A percentile compares a stretch with the other conserved stretches of the same genome.
phyloP scores from a whole-genome alignment of 441 rosid species.

The Erysimum pusillum region DNA sequence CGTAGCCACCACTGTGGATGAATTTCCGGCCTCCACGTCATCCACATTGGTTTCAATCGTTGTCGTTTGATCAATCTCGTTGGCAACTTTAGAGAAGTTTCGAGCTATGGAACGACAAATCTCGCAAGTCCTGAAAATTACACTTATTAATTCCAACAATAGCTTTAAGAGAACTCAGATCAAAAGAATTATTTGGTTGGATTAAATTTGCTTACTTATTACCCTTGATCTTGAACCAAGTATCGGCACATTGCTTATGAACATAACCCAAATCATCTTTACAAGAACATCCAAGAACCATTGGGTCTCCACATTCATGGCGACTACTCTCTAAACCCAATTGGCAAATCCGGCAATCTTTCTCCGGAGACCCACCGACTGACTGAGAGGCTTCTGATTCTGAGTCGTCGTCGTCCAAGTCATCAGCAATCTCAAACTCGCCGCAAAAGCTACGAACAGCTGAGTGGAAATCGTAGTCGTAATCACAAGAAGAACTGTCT shows the following conservation, averaged over 20 bases:
- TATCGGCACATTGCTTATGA: slow-evolving; percentile 92
- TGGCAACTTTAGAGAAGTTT: slow-evolving; percentile 52
- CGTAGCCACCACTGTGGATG: slow-evolving; percentile 49
- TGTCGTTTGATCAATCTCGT: slow-evolving; percentile 42
- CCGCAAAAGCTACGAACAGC: slow-evolving; percentile 78
- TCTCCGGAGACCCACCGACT: slow-evolving; percentile 49
- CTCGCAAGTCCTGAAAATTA: slow-evolving; percentile 74
- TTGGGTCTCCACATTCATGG: slow-evolving; percentile 67
- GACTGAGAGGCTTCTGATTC: slow-evolving; percentile 28
- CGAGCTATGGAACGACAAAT: slow-evolving; percentile 69
- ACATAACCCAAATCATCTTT: slow-evolving; percentile 95
- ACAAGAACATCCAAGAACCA: slow-evolving; percentile 95
- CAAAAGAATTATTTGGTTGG: background rate
- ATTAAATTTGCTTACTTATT: slow-evolving; percentile 58
- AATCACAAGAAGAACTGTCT: slow-evolving; percentile 52
- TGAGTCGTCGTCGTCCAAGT: slow-evolving; percentile 50
- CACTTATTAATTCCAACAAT: background rate
- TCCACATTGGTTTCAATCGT: slow-evolving; percentile 48
- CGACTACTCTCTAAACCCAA: slow-evolving; percentile 87
- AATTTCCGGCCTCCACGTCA: slow-evolving; percentile 44
- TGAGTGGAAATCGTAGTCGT: slow-evolving; percentile 88
- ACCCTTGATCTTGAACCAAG: slow-evolving; percentile 97
- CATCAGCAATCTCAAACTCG: slow-evolving; percentile 47
- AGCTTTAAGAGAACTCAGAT: too few species aligned
- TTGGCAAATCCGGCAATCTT: slow-evolving; percentile 92